These are phyloP conservation scores for Cladophialophora exuberans DNA, from an alignment of 2,329 filamentous ascomycete genomes.

Conservation along the genomic window DNA sequence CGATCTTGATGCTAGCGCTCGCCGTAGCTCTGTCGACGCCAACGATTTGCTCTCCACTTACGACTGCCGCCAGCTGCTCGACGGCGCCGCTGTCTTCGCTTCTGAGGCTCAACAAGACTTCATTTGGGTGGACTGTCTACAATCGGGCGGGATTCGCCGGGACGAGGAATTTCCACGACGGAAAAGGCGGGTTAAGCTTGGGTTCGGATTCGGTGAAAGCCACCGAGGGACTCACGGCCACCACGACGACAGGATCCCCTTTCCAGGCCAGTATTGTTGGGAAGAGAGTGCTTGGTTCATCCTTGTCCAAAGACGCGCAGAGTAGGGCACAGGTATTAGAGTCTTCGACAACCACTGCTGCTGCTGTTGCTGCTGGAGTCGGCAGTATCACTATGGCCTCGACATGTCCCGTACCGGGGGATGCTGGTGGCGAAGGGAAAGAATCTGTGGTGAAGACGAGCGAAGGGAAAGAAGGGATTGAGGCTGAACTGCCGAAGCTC, in stretches of 20 bases:
- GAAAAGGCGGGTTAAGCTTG: too few species aligned
- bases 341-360: neutral
- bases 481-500: slow-evolving; percentile 61
- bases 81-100: too few species aligned
- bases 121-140: too few species aligned
- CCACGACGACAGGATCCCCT: neutral
- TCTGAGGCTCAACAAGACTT: too few species aligned
- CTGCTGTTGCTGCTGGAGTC: neutral
- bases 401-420: neutral
- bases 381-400: too few species aligned
- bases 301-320: neutral
- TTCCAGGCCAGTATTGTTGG: neutral
- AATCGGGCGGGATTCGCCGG: too few species aligned
- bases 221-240: neutral
- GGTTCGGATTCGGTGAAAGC: too few species aligned
- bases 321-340: neutral
- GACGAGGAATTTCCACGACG: too few species aligned
- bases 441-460: neutral
- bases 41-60: too few species aligned
- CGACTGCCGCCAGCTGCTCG: too few species aligned
- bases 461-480: neutral
- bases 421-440: neutral
- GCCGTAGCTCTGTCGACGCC: slow-evolving; percentile 2
- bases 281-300: too few species aligned
- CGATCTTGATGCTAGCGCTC: slow-evolving; percentile 14